Evolutionary conservation across 225 moss, liverwort and hornwort species (phyloP).

Genomic region (Polytrichum commune): DNA sequence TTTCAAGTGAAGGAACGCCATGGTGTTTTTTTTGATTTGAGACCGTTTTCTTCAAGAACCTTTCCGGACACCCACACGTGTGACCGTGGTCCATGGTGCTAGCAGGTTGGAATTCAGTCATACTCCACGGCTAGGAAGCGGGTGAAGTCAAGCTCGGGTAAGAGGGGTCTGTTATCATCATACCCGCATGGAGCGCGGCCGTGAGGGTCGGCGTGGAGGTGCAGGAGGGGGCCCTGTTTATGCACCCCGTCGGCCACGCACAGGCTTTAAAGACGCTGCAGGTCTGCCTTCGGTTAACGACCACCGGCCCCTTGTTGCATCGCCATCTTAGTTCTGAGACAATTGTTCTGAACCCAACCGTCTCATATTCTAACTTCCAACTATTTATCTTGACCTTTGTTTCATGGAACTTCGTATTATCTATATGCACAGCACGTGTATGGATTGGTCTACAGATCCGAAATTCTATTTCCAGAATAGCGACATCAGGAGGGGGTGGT

Average conservation of each 20-base stretch:
- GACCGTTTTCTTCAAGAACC: neutral
- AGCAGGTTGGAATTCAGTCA: neutral
- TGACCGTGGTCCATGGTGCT: neutral
- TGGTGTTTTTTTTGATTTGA: neutral
- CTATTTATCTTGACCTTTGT: constrained; percentile 2
- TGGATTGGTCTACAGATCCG: constrained; percentile 4
- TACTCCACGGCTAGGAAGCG: neutral
- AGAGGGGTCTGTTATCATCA: constrained; percentile 14
- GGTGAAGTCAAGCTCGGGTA: neutral
- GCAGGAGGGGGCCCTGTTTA: constrained; percentile 45
- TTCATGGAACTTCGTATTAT: neutral
- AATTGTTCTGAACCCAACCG: neutral
- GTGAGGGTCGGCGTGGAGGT: constrained; percentile 64
- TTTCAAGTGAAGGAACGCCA: constrained; percentile 1
- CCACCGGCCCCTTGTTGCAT: neutral
- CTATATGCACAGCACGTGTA: neutral
- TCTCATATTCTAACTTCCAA: constrained; percentile 9
- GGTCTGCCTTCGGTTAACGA: constrained; percentile 32
- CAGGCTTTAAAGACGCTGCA: constrained; percentile 71
- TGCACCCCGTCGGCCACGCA: constrained; percentile 70
- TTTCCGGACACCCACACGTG: neutral
- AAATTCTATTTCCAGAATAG: neutral
- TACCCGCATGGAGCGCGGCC: constrained; percentile 63
- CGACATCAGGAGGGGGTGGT: no score
- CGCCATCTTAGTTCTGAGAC: neutral